Evolutionary conservation across 1,284 basidiomycete species (phyloP), one percentile per base, ranked within the genome.

Genomic region (Trichosporon asahii): DNA sequence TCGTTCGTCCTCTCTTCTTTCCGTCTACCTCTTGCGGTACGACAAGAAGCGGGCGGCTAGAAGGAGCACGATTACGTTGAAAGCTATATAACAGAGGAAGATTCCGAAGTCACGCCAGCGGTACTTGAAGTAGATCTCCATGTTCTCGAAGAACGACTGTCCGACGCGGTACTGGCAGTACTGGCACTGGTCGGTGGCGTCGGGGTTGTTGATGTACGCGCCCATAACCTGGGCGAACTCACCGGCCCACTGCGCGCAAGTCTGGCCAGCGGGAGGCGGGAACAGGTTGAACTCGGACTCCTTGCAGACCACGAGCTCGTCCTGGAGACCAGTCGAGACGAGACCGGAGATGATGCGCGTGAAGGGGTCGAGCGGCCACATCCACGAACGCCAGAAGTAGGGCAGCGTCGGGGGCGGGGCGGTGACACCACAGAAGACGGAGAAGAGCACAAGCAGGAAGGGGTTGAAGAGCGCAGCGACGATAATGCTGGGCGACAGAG

Each of bases 131-230:
- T 78, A 79, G 76, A 96, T 92, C 72, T 90, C 90, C 66, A 96
- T 75, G 27, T 69, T 66, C 49, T 71, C 44, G 64, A 74, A 78
- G 72, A 79, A 79, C 66, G 61, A 65, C 66, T 81, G 74, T 15
- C 81, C 81, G 53, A 73, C 66, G 21, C 64, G 46, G 75, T 79
- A 81, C 71, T 80, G 79, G 72, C 82, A 83, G 76, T 78, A 82
- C 68, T 84, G 79, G 77, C 85, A 83, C 46, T 77, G 72, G 18
- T 78, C 79, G 25, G 79, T 80, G 0, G 80, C 73, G 63, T 78
- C 69, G 15, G 88, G 87, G 80, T 95, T 91, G 82, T 96, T 95
- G 49, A 97, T 82, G 83, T 97, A 97, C 0, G 93, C 95, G 3
- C 89, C 89, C 74, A 88, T 87, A 2, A 82, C 83, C 2, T 77